Evolutionary conservation across 1,284 basidiomycete genomes (phyloP), one percentile per base, ranked within the genome.

Genomic region (Cutaneotrichosporon sp.): DNA sequence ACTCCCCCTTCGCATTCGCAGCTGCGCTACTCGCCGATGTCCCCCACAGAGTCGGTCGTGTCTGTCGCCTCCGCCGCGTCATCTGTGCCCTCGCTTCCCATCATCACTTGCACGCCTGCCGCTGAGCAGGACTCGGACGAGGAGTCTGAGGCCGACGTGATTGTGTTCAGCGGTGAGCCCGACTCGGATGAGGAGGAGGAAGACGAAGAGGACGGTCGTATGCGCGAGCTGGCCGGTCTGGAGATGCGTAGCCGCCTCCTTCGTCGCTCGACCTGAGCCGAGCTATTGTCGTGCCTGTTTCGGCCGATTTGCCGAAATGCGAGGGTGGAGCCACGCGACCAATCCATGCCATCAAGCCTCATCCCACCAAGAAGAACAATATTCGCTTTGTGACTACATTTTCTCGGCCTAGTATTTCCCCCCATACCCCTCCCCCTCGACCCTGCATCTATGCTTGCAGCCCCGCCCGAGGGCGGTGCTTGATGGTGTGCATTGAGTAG

Each of bases 91-190:
- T 65, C 72, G n/a, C 69, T 78, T 26, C 77, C 77, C 3, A 77
- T 74, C 55, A 79, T 79, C 70, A 79, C 77, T 13, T 78, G 77
- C 70, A 79, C 77, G 14, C 77, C 76, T 16, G 77, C 77, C 11
- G 70, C 70, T 56, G 76, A 76, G 63, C 65, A 68, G n/a, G 75
- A 76, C 50, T 76, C 76, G 59, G 76, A 79, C 59, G 75, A 76
- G 58, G 76, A 74, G 56, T 65, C 66, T 14, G 69, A 70, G 52
- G 64, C 61, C 46, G 69, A 70, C 51, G 63, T 68, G 40, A 64
- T 70, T 21, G 69, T 70, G 38, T 70, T 70, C 46, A 60, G 53
- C 9, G 69, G 66, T 36, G 66, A 64, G 52, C 42, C 58, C 26
- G 66, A 65, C 47, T 47, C 58, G 16, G 61, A 62, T 16, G 60